A percentile compares a stretch with the other conserved stretches of the same genome.
Evolutionary conservation across 2,329 filamentous ascomycete genomes (phyloP).

Genomic region (Xylaria sp.): DNA sequence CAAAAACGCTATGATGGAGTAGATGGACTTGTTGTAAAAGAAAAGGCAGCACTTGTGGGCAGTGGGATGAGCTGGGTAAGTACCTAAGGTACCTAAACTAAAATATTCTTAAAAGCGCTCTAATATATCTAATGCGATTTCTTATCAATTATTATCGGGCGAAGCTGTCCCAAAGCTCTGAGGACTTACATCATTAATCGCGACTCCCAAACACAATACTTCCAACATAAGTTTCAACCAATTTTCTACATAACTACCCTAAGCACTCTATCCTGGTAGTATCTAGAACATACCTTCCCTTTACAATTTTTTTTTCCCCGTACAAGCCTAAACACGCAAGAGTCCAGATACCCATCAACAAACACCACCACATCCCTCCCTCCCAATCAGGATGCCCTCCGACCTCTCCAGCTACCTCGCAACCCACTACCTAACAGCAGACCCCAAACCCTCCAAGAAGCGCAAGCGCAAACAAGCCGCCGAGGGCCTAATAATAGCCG

Average conservation of each 20-base stretch:
- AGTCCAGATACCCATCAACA: background rate
- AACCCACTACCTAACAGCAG: slow-evolving; percentile 82
- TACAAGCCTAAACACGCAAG: background rate
- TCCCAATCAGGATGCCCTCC: slow-evolving; percentile 58
- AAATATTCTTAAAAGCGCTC: too few relatives aligned
- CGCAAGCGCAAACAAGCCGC: slow-evolving; percentile 68
- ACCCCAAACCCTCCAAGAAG: slow-evolving; percentile 69
- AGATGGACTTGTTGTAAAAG: too few relatives aligned
- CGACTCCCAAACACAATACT: background rate
- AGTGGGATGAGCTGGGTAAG: too few relatives aligned
- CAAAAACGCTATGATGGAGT: too few relatives aligned
- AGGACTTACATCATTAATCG: slow-evolving; percentile 15
- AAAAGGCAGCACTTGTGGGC: too few relatives aligned
- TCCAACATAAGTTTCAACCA: background rate
- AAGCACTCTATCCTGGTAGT: background rate
- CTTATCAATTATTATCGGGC: slow-evolving; percentile 27
- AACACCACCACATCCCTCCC: slow-evolving; percentile 3
- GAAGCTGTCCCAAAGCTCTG: slow-evolving; percentile 6
- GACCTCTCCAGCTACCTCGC: slow-evolving; percentile 87
- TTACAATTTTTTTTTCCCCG: background rate
- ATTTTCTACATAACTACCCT: background rate
- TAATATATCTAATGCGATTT: background rate
- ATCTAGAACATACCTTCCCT: background rate
- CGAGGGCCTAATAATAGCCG: slow-evolving; percentile 70
- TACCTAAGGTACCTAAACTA: too few relatives aligned